Evolutionary conservation across 2,329 filamentous ascomycete genomes (phyloP).

Genomic region (Colletotrichum neosansevieriae): DNA sequence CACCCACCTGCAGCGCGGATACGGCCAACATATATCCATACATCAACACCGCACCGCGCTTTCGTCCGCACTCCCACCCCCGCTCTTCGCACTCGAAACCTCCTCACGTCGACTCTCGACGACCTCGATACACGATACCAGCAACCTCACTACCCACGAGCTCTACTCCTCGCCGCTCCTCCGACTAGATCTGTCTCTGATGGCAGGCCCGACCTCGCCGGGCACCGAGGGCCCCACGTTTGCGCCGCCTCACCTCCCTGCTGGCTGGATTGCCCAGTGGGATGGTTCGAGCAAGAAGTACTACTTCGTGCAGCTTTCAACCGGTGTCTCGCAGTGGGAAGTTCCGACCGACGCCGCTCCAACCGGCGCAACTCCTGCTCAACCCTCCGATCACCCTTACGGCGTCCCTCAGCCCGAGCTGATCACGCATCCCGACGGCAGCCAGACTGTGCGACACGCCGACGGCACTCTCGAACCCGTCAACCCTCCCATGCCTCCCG

Average conservation of each 20-base stretch:
- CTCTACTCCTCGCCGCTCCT: neutral
- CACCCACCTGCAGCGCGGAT: constrained; percentile 2
- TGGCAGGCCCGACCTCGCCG: constrained; percentile 70
- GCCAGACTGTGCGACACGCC: constrained; percentile 70
- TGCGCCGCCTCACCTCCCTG: constrained; percentile 70
- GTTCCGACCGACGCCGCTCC: constrained; percentile 74
- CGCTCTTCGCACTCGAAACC: constrained; percentile 11
- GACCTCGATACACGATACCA: constrained; percentile 5
- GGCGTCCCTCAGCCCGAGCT: constrained; percentile 67
- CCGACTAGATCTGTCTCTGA: constrained; percentile 44
- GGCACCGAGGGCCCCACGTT: constrained; percentile 70
- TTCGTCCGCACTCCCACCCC: constrained; percentile 4
- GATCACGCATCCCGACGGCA: constrained; percentile 73
- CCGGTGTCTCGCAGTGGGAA: constrained; percentile 81
- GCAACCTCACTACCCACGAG: constrained; percentile 4
- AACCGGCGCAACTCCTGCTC: constrained; percentile 69
- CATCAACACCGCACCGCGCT: constrained; percentile 19
- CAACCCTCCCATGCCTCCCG: constrained; percentile 60
- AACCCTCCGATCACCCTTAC: constrained; percentile 71
- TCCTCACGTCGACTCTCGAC: constrained; percentile 17
- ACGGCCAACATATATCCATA: constrained; percentile 19
- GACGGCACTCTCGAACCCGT: constrained; percentile 73
- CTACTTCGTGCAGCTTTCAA: constrained; percentile 79
- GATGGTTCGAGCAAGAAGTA: constrained; percentile 74
- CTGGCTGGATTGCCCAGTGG: constrained; percentile 79